Evolutionary conservation across 176 grass and related monocot species (phyloP), one percentile per base, ranked within the genome.

Genomic region (Neostapfia colusana): DNA sequence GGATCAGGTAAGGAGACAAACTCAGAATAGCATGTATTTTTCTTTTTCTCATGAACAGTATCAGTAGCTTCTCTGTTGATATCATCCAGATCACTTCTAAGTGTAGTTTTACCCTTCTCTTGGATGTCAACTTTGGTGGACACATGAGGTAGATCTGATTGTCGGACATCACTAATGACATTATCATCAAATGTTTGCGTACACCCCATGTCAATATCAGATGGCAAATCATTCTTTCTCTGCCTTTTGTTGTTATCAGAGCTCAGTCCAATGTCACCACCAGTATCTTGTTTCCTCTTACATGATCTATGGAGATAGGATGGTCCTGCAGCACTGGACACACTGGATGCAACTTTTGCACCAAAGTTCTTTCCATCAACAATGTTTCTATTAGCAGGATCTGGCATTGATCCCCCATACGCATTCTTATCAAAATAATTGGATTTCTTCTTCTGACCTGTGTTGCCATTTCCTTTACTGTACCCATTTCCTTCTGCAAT

Each of bases 1-100:
- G 91, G 79, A 82, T 97, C 94, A 56, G 91, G 91, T 45, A 91
- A 88, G 39, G 71, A 73, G 57, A 91, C 76, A 5, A 23, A 20
- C 39, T 20, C 53, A 6, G 79, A 85, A 72, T 83, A 67, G 59
- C 55, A 56, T 78, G 25, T 51, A 18, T 51, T 51, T 51, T 51
- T 55, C 70, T 51, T 18, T 51, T 51, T 55, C 65, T 24, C 45
- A 44, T 57, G 69, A 67, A 70, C 63, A 83, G 48, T 70, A 80
- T 65, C 61, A 80, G 74, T 38, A 86, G 48, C 62, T 70, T 77
- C 63, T 75, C 42, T 37, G 27, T 54, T 74, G 68, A 60, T 63
- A 69, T 71, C 78, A 62, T 66, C 74, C 48, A 65, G 31, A 78
- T 75, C 72, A 67, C 70, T 64, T 53, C 27, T 43, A 44, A 74